A percentile compares a stretch with the other conserved stretches of the same genome.
phyloP scores from a whole-genome alignment of 2,329 filamentous ascomycete species.

The Colletotrichum liaoningense region DNA sequence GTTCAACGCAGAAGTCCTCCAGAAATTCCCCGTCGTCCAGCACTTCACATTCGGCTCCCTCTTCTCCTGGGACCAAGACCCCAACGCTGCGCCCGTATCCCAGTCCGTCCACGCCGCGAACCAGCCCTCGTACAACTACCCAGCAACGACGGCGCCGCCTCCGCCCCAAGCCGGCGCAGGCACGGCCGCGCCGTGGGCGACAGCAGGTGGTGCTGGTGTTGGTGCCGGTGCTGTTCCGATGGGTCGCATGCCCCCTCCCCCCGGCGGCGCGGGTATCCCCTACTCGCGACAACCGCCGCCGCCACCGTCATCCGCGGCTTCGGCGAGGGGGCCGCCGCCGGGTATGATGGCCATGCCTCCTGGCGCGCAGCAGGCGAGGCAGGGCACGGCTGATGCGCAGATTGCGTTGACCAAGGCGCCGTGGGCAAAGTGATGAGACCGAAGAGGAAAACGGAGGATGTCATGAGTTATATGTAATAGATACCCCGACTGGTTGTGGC shows the following conservation, averaged over 20 bases:
- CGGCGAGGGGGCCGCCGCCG: slow-evolving; percentile 12
- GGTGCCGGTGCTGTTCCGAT: slow-evolving; percentile 41
- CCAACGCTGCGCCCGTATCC: slow-evolving; percentile 62
- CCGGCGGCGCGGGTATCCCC: slow-evolving; percentile 50
- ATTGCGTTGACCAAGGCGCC: slow-evolving; percentile 58
- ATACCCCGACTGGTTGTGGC: not conserved
- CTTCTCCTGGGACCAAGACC: slow-evolving; percentile 81
- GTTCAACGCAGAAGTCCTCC: slow-evolving; percentile 96
- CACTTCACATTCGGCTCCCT: slow-evolving; percentile 88
- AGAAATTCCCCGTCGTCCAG: slow-evolving; percentile 98
- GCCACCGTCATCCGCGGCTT: not conserved
- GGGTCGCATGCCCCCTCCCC: slow-evolving; percentile 49
- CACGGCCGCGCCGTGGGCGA: slow-evolving; percentile 58
- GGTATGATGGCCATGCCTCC: slow-evolving; percentile 36
- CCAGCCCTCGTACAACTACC: slow-evolving; percentile 54
- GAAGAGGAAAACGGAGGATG: not conserved
- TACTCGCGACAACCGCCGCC: slow-evolving; percentile 50
- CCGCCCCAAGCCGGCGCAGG: slow-evolving; percentile 41
- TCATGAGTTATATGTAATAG: not conserved
- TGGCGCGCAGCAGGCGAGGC: slow-evolving; percentile 26
- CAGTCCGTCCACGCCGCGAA: slow-evolving; percentile 68
- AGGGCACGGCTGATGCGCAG: slow-evolving; percentile 49
- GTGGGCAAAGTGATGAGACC: slow-evolving; percentile 52
- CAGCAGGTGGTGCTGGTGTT: not conserved
- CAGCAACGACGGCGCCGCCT: slow-evolving; percentile 41